phyloP scores from a whole-genome alignment of 208 protist genomes.

The Trypanosoma mega region DNA sequence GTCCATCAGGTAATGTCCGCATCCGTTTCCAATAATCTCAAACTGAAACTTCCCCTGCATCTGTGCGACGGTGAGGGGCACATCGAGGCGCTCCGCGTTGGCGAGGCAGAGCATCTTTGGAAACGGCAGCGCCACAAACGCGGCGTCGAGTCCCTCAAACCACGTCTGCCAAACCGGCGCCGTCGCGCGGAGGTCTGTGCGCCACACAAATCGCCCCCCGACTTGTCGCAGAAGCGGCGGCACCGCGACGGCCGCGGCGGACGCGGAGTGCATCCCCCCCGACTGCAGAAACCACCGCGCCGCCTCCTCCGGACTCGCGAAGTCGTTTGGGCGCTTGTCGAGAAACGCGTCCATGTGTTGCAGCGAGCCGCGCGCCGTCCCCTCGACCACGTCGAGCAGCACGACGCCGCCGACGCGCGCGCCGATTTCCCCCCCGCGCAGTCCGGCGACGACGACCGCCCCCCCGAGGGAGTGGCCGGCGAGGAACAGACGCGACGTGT shows the following conservation, averaged over 20 bases:
- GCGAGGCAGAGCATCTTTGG: slow-evolving; percentile 90
- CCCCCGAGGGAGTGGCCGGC: slow-evolving; percentile 90
- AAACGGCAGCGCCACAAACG: slow-evolving; percentile 69
- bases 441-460: slow-evolving; percentile 54
- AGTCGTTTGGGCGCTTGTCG: slow-evolving; percentile 59
- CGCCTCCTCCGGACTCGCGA: slow-evolving; percentile 60
- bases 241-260: slow-evolving; percentile 67
- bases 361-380: slow-evolving; percentile 80
- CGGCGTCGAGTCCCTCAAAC: slow-evolving; percentile 86
- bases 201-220: slow-evolving; percentile 59
- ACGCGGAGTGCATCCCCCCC: slow-evolving; percentile 69
- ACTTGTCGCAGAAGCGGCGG: slow-evolving; percentile 62
- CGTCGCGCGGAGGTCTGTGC: slow-evolving; percentile 69
- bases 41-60: slow-evolving; percentile 96
- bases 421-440: slow-evolving; percentile 30
- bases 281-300: slow-evolving; percentile 72
- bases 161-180: slow-evolving; percentile 76
- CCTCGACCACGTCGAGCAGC: slow-evolving; percentile 91
- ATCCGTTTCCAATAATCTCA: slow-evolving; percentile 76
- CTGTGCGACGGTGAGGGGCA: slow-evolving; percentile 85
- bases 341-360: slow-evolving; percentile 82
- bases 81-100: slow-evolving; percentile 87
- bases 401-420: slow-evolving; percentile 55
- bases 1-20: slow-evolving; percentile 92
- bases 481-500: slow-evolving; percentile 51